Evolutionary conservation across 192 early-diverging fungal species (phyloP).

Genomic region (Backusella psychrophila): DNA sequence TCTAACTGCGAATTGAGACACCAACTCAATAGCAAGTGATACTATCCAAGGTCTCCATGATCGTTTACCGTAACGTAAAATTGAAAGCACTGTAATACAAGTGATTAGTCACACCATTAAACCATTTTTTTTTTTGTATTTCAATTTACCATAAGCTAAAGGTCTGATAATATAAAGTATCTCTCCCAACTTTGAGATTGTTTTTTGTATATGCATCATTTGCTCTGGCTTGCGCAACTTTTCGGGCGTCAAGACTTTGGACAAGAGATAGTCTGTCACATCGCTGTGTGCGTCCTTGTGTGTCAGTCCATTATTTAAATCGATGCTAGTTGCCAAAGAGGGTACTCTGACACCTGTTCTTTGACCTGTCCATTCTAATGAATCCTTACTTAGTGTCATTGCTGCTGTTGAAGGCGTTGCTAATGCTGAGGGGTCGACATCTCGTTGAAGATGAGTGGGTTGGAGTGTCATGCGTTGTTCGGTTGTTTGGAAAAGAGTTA

Average conservation of each 20-base stretch:
- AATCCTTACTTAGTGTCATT: slow-evolving; percentile 10
- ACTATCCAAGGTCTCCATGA: slow-evolving; percentile 86
- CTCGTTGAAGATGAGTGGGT: slow-evolving; percentile 60
- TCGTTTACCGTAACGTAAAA: slow-evolving; percentile 66
- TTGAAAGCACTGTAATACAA: slow-evolving; percentile 58
- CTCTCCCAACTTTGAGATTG: slow-evolving; percentile 62
- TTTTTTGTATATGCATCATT: slow-evolving; percentile 56
- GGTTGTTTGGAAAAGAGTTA: slow-evolving; percentile 51
- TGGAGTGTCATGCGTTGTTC: slow-evolving; percentile 58
- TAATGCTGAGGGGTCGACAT: slow-evolving; percentile 59
- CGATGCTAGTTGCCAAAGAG: slow-evolving; percentile 12
- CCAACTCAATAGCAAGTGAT: slow-evolving; percentile 74
- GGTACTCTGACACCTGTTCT: slow-evolving; percentile 27
- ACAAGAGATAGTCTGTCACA: slow-evolving; percentile 53
- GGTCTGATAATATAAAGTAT: slow-evolving; percentile 82
- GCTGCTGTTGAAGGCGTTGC: slow-evolving; percentile 18
- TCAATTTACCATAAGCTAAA: slow-evolving; percentile 70
- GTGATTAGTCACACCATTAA: not conserved
- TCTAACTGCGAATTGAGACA: slow-evolving; percentile 45
- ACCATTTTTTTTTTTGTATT: not conserved
- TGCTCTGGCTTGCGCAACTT: slow-evolving; percentile 63
- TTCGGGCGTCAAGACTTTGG: slow-evolving; percentile 60
- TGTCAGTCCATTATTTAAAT: slow-evolving; percentile 14
- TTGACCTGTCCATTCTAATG: slow-evolving; percentile 37
- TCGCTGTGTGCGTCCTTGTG: slow-evolving; percentile 23